phyloP scores from a whole-genome alignment of 306 rosid species.

The Glycine tomentella region DNA sequence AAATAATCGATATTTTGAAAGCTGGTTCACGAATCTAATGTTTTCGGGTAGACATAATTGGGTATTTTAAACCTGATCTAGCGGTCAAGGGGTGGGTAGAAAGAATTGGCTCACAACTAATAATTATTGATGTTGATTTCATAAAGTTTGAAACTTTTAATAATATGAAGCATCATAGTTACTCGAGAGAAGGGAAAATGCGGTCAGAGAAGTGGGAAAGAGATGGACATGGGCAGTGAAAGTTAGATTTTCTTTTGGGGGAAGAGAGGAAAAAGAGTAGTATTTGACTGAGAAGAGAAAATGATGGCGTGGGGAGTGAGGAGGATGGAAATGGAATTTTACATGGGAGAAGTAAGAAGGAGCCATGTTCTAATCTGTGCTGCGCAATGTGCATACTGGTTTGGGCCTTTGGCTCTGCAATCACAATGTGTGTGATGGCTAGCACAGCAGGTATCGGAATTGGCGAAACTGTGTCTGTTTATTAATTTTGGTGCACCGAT shows the following conservation, averaged over 20 bases:
- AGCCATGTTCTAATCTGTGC: neutral
- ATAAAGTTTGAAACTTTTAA: constrained; percentile 42
- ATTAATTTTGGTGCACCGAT: constrained; percentile 53
- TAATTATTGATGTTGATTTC: constrained; percentile 42
- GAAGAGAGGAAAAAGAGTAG: constrained; percentile 26
- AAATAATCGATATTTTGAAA: constrained; percentile 7
- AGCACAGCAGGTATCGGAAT: constrained; percentile 46
- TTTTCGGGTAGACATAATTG: no score
- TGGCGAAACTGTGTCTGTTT: constrained; percentile 40
- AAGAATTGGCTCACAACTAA: neutral
- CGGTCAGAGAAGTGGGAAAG: constrained; percentile 60
- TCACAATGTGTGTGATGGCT: constrained; percentile 22
- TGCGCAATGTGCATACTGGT: neutral
- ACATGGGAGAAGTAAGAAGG: neutral
- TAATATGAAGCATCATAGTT: constrained; percentile 44
- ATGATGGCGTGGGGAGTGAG: no score
- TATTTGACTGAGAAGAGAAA: neutral
- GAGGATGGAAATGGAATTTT: constrained; percentile 8
- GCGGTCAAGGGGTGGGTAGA: neutral
- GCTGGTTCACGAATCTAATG: neutral
- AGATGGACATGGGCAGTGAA: constrained; percentile 54
- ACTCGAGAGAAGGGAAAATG: constrained; percentile 46
- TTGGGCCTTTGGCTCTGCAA: constrained; percentile 26
- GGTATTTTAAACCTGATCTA: no score
- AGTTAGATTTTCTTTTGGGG: constrained; percentile 48